Conservation (phyloP, 225 moss, liverwort and hornwort species). For the Anthoceros angustus region DNA sequence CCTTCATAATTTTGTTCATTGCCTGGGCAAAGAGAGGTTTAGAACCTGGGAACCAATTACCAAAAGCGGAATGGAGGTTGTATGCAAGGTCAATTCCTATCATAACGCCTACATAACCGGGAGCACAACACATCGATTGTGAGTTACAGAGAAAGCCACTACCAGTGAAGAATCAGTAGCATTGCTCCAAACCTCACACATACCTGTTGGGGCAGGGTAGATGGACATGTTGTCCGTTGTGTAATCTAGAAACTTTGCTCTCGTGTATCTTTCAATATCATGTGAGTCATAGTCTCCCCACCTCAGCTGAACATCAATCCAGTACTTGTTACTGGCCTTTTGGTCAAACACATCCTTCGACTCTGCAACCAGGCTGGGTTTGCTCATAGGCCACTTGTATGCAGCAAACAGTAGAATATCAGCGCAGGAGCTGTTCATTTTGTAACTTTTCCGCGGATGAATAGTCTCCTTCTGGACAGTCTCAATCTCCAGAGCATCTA, state of each 20-base stretch:
- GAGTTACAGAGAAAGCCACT: background rate
- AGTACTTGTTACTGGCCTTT: slow-evolving; percentile 96
- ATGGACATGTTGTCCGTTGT: slow-evolving; percentile 99
- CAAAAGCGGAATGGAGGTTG: slow-evolving; percentile 91
- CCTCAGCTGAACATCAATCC: slow-evolving; percentile 97
- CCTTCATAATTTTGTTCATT: slow-evolving; percentile 99
- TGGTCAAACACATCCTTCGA: slow-evolving; percentile 99
- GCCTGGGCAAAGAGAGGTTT: slow-evolving; percentile 99
- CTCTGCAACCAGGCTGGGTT: slow-evolving; percentile 92
- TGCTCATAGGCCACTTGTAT: slow-evolving; percentile 99
- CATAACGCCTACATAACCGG: slow-evolving; percentile 51
- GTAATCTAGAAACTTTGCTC: slow-evolving; percentile 98
- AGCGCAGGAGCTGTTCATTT: slow-evolving; percentile 99
- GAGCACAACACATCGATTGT: slow-evolving; percentile 1
- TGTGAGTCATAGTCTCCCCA: slow-evolving; percentile 99
- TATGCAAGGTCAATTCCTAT: slow-evolving; percentile 94
- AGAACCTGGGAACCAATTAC: slow-evolving; percentile 98
- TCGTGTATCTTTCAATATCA: slow-evolving; percentile 93
- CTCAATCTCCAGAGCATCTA: slow-evolving; percentile 98
- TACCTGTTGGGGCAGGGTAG: slow-evolving; percentile 92
- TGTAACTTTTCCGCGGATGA: slow-evolving; percentile 98
- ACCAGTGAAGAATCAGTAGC: background rate
- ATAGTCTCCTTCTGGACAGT: slow-evolving; percentile 99
- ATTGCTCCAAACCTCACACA: background rate
- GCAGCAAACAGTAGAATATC: slow-evolving; percentile 95